Evolutionary conservation across 331 rosid genomes (phyloP).

Genomic region (Quercus lobata): DNA sequence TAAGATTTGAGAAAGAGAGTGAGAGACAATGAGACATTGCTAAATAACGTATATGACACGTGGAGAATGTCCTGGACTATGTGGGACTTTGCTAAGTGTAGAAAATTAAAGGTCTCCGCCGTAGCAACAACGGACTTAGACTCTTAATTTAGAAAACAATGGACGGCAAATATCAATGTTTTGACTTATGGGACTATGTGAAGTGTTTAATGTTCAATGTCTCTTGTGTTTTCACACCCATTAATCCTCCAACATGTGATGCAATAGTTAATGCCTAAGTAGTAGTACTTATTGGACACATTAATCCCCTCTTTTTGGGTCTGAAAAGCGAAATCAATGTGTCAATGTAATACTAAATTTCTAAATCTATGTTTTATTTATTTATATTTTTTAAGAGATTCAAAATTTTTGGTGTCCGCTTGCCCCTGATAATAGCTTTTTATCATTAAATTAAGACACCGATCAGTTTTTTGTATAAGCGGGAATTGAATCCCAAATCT

Average conservation of each 20-base stretch:
- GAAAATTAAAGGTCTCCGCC: slow-evolving; percentile 40
- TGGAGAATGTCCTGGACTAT: slow-evolving; percentile 44
- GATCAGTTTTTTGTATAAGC: rapidly evolving
- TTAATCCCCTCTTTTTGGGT: no score
- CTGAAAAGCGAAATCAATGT: no score
- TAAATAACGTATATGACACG: slow-evolving; percentile 24
- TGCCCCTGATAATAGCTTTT: rapidly evolving
- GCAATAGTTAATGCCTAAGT: slow-evolving; percentile 22
- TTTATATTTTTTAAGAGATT: no score
- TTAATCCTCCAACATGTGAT: background rate
- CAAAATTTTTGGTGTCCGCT: rapidly evolving
- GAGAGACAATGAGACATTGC: background rate
- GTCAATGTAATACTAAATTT: no score
- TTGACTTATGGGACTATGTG: slow-evolving; percentile 48
- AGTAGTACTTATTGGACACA: background rate
- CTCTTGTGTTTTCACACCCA: background rate
- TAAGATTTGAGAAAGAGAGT: no score
- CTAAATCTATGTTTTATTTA: no score
- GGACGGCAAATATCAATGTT: slow-evolving; percentile 35
- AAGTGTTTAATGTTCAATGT: slow-evolving; percentile 3
- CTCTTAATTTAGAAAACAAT: slow-evolving; percentile 9
- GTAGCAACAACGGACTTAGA: slow-evolving; percentile 74
- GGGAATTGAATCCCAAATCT: rapidly evolving
- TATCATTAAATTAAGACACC: no score
- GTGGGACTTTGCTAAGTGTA: slow-evolving; percentile 25